Conservation (phyloP, 805 yeast species). For the Jamesozyma hellenica region DNA sequence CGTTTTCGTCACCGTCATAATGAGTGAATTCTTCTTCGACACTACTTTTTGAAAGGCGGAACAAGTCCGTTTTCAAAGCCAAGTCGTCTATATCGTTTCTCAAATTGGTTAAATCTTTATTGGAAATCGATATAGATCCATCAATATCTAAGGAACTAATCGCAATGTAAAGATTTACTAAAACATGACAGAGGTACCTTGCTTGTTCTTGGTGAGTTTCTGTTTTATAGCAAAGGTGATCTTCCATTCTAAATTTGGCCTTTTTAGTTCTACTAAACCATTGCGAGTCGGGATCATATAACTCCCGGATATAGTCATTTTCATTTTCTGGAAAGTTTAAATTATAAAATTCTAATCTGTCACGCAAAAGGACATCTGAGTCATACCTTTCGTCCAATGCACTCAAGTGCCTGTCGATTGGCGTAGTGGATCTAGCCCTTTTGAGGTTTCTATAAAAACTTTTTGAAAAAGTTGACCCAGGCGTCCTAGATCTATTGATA, state of each 20-base stretch:
- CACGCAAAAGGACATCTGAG: constrained; percentile 17
- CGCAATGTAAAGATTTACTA: constrained; percentile 70
- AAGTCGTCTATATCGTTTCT: constrained; percentile 34
- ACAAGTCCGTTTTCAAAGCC: constrained; percentile 46
- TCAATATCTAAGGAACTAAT: constrained; percentile 63
- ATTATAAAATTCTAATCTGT: constrained; percentile 34
- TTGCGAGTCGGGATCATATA: constrained; percentile 29
- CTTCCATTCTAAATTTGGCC: constrained; percentile 27
- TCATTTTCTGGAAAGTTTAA: constrained; percentile 43
- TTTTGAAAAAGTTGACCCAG: constrained; percentile 5
- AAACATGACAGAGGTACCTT: constrained; percentile 65
- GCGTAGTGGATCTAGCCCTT: constrained; percentile 19
- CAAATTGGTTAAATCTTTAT: constrained; percentile 50
- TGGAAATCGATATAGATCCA: constrained; percentile 56
- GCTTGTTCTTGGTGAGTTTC: constrained; percentile 64
- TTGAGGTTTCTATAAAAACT: constrained; percentile 3
- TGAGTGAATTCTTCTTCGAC: constrained; percentile 31
- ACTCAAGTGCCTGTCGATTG: constrained; percentile 4
- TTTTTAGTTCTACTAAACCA: constrained; percentile 32
- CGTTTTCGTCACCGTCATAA: constrained; percentile 32
- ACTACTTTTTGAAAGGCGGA: constrained; percentile 19
- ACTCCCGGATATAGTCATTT: not conserved
- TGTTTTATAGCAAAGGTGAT: constrained; percentile 59
- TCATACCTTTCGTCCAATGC: constrained; percentile 9
- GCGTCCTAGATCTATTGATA: constrained; percentile 12